Evolutionary conservation across 192 early-diverging fungal species (phyloP).

Genomic region (Rhizoclosmatium sp.): DNA sequence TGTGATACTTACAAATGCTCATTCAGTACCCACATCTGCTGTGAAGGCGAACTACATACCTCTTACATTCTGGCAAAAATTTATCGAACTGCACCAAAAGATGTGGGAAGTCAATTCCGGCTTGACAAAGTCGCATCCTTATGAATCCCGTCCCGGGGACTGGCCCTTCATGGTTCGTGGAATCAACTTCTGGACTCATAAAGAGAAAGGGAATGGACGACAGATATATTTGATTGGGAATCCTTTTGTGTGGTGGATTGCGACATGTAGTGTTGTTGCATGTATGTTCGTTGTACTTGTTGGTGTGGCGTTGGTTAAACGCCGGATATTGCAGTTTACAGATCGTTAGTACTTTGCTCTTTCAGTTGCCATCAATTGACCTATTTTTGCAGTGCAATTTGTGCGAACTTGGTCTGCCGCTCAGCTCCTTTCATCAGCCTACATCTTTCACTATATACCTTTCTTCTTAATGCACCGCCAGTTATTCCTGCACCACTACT

Average conservation of each 20-base stretch:
- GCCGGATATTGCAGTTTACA: conserved; percentile 22
- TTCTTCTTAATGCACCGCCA: conserved; percentile 93
- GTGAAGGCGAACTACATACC: conserved; percentile 46
- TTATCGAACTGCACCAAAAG: conserved; percentile 54
- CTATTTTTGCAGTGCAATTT: conserved; percentile 27
- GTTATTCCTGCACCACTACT: conserved; percentile 92
- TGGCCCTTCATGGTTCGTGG: conserved; percentile 57
- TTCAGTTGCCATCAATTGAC: neutral
- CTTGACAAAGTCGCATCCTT: conserved; percentile 56
- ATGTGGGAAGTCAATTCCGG: conserved; percentile 62
- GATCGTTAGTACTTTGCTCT: neutral
- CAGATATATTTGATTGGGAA: conserved; percentile 63
- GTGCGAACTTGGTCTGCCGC: conserved; percentile 22
- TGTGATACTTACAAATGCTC: neutral
- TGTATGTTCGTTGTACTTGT: conserved; percentile 37
- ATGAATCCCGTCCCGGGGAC: conserved; percentile 51
- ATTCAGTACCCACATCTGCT: conserved; percentile 45
- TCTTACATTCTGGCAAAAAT: conserved; percentile 58
- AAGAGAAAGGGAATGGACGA: conserved; percentile 34
- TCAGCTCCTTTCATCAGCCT: conserved; percentile 74
- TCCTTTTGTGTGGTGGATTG: conserved; percentile 57
- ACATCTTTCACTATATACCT: conserved; percentile 84
- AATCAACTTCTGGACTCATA: conserved; percentile 62
- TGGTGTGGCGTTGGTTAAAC: conserved; percentile 39
- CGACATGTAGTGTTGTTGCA: conserved; percentile 33